A percentile compares a stretch with the other conserved stretches of the same genome.
phyloP scores from a whole-genome alignment of 345 rosid species.

The Punica granatum region DNA sequence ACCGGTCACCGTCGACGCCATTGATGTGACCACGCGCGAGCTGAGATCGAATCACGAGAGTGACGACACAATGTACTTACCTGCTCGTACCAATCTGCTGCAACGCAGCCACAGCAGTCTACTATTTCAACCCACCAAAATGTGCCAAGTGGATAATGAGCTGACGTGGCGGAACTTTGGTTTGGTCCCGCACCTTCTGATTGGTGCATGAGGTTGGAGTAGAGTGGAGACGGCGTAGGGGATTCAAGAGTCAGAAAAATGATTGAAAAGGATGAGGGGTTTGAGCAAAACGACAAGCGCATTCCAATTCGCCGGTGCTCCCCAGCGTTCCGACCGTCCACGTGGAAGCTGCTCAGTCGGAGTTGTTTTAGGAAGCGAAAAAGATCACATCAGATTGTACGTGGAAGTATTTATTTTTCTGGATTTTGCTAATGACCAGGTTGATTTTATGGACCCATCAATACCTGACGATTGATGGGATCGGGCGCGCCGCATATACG shows the following conservation, averaged over 20 bases:
- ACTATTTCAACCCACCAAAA: not conserved
- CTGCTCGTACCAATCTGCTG: not conserved
- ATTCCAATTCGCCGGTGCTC: not conserved
- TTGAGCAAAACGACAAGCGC: not conserved
- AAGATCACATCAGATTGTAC: too few relatives aligned
- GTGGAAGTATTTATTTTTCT: too few relatives aligned
- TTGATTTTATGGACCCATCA: too few relatives aligned
- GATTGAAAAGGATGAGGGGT: not conserved
- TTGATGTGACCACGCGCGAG: not conserved
- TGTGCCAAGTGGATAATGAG: not conserved
- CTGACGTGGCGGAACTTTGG: not conserved
- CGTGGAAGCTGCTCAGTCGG: conserved; percentile 1
- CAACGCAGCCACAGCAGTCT: not conserved
- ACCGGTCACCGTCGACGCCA: not conserved
- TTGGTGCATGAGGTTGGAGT: not conserved
- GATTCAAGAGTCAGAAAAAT: not conserved
- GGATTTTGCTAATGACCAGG: too few relatives aligned
- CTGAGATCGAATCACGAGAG: conserved; percentile 10
- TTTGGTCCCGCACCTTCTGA: too few relatives aligned
- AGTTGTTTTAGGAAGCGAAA: too few relatives aligned
- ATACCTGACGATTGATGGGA: too few relatives aligned
- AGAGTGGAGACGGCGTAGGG: not conserved
- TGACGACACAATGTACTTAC: not conserved
- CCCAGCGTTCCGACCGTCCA: not conserved
- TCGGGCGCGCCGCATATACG: too few relatives aligned